These are phyloP conservation scores for Colletotrichum lentis DNA, from an alignment of 2,329 filamentous ascomycete species.

Conservation along the genomic window DNA sequence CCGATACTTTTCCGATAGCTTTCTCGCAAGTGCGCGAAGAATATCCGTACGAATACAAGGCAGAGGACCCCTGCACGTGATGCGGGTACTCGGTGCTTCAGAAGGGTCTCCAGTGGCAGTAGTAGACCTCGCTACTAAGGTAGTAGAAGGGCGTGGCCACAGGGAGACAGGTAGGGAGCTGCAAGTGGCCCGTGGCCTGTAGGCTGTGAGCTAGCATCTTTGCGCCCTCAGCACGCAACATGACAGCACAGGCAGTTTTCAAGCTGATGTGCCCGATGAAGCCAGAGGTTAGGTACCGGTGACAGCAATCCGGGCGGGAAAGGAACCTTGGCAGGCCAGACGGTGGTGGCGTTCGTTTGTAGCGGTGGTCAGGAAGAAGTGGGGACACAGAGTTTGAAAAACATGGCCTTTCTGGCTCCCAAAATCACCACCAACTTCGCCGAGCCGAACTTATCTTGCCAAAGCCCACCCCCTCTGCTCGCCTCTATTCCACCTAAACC, in stretches of 20 bases:
- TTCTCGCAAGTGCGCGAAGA: no score
- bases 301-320: conserved; percentile 7
- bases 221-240: conserved; percentile 19
- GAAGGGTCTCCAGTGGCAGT: conserved; percentile 28
- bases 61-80: conserved; percentile 32
- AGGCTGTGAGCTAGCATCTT: conserved; percentile 13
- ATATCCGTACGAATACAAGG: background rate
- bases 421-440: conserved; percentile 43
- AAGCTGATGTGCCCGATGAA: background rate
- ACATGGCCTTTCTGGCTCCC: conserved; percentile 39
- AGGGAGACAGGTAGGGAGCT: conserved; percentile 5
- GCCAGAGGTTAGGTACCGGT: background rate
- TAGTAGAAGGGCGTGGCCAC: conserved; percentile 20
- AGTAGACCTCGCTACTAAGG: conserved; percentile 23
- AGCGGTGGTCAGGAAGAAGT: conserved; percentile 34
- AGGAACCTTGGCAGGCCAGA: conserved; percentile 28
- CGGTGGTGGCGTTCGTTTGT: conserved; percentile 35
- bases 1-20: conserved; percentile 33
- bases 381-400: conserved; percentile 39
- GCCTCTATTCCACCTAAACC: conserved; percentile 35
- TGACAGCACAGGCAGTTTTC: conserved; percentile 15
- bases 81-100: conserved; percentile 30
- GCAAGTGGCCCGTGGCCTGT: conserved; percentile 22
- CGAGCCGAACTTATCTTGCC: conserved; percentile 36
- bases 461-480: conserved; percentile 36